These are phyloP conservation scores for Mucor indicus DNA, from an alignment of 371 early-diverging fungal species.

Conservation along the genomic window DNA sequence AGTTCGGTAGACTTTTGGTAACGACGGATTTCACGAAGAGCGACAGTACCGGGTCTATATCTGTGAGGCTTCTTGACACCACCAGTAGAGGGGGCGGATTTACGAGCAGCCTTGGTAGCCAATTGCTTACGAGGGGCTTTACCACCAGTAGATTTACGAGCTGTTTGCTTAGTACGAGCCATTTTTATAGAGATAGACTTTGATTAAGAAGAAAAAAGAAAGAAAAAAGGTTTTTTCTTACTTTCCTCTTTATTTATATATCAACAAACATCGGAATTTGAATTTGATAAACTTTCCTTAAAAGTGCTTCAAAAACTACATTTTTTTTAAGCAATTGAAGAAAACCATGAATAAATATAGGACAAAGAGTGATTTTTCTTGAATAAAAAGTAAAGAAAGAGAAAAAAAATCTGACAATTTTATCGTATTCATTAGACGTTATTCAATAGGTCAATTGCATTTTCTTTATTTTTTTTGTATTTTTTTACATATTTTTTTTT, in stretches of 20 bases:
- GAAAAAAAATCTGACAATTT: background rate
- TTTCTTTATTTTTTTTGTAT: background rate
- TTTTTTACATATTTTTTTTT: background rate
- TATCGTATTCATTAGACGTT: no score
- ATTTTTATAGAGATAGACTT: conserved; percentile 41
- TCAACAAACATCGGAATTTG: conserved; percentile 5
- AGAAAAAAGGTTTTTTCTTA: conserved; percentile 7
- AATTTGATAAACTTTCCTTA: conserved; percentile 6
- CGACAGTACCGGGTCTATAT: conserved; percentile 87
- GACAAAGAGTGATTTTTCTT: background rate
- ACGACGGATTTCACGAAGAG: conserved; percentile 95
- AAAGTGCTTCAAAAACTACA: conserved; percentile 6
- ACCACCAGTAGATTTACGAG: conserved; percentile 98
- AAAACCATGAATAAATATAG: background rate
- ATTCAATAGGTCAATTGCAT: no score
- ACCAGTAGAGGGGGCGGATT: conserved; percentile 49
- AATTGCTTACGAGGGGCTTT: conserved; percentile 98
- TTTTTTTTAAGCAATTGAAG: conserved; percentile 4
- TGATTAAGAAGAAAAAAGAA: conserved; percentile 12
- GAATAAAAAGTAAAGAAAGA: background rate
- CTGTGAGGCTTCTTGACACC: conserved; percentile 82
- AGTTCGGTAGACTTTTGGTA: conserved; percentile 98
- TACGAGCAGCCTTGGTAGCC: conserved; percentile 89
- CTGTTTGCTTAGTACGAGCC: conserved; percentile 98
- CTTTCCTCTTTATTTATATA: conserved; percentile 15